Evolutionary conservation across 306 rosid species (phyloP).

Genomic region (Pueraria montana): DNA sequence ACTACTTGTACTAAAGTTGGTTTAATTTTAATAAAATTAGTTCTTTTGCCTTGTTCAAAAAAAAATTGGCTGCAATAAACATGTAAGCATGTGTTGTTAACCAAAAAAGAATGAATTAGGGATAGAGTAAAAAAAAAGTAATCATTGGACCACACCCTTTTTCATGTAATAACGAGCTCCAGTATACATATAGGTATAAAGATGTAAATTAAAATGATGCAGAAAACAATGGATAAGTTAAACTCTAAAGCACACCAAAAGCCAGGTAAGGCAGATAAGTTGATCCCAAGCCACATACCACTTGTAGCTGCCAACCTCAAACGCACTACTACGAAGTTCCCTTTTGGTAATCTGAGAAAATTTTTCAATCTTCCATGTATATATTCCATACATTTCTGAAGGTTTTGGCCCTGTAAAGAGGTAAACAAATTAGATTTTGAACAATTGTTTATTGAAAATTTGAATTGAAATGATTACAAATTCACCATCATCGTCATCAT

Average conservation of each 20-base stretch:
- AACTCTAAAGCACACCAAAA: slow-evolving; percentile 9
- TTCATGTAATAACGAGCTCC: slow-evolving; percentile 3
- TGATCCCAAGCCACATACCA: slow-evolving; percentile 68
- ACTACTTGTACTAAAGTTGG: too few species aligned
- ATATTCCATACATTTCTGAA: slow-evolving; percentile 83
- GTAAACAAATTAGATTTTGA: slow-evolving; percentile 37
- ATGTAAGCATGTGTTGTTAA: not conserved
- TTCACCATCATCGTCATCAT: slow-evolving; percentile 89
- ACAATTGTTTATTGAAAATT: not conserved
- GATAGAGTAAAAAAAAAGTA: not conserved
- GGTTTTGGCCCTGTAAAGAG: slow-evolving; percentile 83
- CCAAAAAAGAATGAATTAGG: not conserved
- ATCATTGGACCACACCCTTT: slow-evolving; percentile 16
- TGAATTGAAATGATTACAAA: slow-evolving; percentile 39
- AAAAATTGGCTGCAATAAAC: not conserved
- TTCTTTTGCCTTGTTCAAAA: too few species aligned
- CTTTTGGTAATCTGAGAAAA: slow-evolving; percentile 98
- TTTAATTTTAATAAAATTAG: too few species aligned
- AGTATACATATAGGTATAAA: not conserved
- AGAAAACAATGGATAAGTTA: slow-evolving; percentile 16
- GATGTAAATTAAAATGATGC: slow-evolving; percentile 5
- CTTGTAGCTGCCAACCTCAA: slow-evolving; percentile 98
- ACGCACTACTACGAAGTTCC: slow-evolving; percentile 94
- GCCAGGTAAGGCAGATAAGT: slow-evolving; percentile 1
- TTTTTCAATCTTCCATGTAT: slow-evolving; percentile 98